These are phyloP conservation scores for Fusarium virguliforme DNA, from an alignment of 2,329 filamentous ascomycete species.

Conservation along the genomic window DNA sequence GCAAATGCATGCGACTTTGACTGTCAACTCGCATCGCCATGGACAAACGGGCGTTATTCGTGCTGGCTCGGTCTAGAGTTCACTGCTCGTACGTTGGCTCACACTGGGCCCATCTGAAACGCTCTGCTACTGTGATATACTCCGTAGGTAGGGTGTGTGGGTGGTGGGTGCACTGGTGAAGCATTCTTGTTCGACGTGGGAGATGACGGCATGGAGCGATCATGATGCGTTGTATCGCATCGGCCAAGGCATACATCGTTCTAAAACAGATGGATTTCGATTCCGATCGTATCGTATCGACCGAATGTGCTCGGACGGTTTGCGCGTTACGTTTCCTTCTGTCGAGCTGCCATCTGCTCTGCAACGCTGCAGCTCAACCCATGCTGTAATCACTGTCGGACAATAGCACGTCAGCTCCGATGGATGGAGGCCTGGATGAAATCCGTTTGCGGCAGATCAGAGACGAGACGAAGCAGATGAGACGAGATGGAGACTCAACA, in stretches of 20 bases:
- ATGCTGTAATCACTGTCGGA: constrained; percentile 19
- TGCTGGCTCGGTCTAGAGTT: constrained; percentile 27
- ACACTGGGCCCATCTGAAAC: constrained; percentile 34
- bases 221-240: constrained; percentile 41
- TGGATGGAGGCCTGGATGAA: constrained; percentile 8
- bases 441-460: constrained; percentile 16
- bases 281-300: constrained; percentile 39
- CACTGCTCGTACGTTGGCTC: constrained; percentile 30
- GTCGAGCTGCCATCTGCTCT: constrained; percentile 4
- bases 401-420: constrained; percentile 34
- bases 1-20: constrained; percentile 14
- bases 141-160: constrained; percentile 4
- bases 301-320: constrained; percentile 37
- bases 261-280: constrained; percentile 25
- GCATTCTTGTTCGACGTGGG: constrained; percentile 21
- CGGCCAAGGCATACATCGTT: background rate
- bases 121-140: constrained; percentile 16
- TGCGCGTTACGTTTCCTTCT: constrained; percentile 32
- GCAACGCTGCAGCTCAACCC: constrained; percentile 37
- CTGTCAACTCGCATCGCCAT: constrained; percentile 24
- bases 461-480: constrained; percentile 10
- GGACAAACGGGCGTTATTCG: constrained; percentile 20
- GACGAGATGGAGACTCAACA: background rate
- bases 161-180: constrained; percentile 33
- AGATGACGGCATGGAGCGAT: constrained; percentile 42